Evolutionary conservation across 2,329 filamentous ascomycete genomes (phyloP).

Genomic region (Colletotrichum ledebouriae): DNA sequence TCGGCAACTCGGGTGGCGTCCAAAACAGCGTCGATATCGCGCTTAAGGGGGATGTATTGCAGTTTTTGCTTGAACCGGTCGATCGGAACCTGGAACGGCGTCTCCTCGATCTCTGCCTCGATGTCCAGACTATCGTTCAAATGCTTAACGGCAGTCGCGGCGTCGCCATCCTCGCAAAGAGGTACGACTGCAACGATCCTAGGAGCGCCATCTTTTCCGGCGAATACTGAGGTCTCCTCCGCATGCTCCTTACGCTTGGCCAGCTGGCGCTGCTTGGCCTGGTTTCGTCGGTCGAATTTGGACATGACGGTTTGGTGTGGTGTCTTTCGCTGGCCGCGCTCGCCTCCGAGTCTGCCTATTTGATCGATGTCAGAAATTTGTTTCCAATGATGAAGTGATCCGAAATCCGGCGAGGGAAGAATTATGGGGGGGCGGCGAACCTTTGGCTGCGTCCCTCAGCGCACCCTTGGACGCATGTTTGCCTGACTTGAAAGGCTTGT

Average conservation of each 20-base stretch:
- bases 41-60: conserved; percentile 82
- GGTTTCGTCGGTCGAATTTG: conserved; percentile 94
- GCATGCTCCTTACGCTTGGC: conserved; percentile 87
- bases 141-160: conserved; percentile 73
- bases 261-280: conserved; percentile 89
- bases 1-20: conserved; percentile 92
- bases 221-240: conserved; percentile 83
- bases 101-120: conserved; percentile 71
- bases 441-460: conserved; percentile 87
- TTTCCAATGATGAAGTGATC: background rate
- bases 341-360: conserved; percentile 79
- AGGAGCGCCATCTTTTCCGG: conserved; percentile 88
- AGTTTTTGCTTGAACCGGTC: conserved; percentile 96
- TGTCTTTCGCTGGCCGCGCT: conserved; percentile 84
- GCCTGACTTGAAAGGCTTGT: conserved; percentile 90
- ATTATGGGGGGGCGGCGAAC: conserved; percentile 57
- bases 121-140: conserved; percentile 87
- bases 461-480: conserved; percentile 90
- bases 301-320: conserved; percentile 98
- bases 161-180: conserved; percentile 80
- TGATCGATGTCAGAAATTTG: background rate
- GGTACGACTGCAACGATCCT: conserved; percentile 91
- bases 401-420: background rate
- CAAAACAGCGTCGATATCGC: conserved; percentile 81
- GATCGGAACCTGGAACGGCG: conserved; percentile 76